These are phyloP conservation scores for Exserohilum rostratum DNA, from an alignment of 2,329 filamentous ascomycete species.

Conservation along the genomic window DNA sequence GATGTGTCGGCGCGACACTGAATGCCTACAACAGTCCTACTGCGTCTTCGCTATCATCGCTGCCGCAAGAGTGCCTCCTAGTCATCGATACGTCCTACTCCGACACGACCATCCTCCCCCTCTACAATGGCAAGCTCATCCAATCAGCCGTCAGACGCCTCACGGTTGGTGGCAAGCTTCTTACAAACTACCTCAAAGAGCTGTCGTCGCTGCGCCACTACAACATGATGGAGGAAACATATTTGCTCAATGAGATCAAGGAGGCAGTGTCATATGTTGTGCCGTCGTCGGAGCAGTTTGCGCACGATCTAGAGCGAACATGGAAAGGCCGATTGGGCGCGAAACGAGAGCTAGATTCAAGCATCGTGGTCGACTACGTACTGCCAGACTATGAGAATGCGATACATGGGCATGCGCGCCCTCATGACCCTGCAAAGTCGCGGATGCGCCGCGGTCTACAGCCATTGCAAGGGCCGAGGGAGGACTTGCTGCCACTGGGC, in stretches of 20 bases:
- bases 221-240: constrained; percentile 91
- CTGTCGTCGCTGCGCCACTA: constrained; percentile 89
- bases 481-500: constrained; percentile 83
- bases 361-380: constrained; percentile 86
- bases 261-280: constrained; percentile 86
- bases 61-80: constrained; percentile 80
- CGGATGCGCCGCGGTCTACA: constrained; percentile 57
- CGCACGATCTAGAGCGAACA: constrained; percentile 75
- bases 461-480: constrained; percentile 57
- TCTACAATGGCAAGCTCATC: constrained; percentile 79
- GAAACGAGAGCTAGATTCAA: constrained; percentile 60
- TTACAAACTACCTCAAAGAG: constrained; percentile 92
- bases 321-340: constrained; percentile 71
- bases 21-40: constrained; percentile 73
- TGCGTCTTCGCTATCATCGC: constrained; percentile 51
- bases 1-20: constrained; percentile 73
- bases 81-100: constrained; percentile 93
- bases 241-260: constrained; percentile 96
- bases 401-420: constrained; percentile 72
- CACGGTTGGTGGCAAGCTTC: constrained; percentile 87
- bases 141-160: constrained; percentile 83
- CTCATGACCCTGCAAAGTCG: constrained; percentile 74
- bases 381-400: constrained; percentile 76
- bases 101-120: constrained; percentile 85
- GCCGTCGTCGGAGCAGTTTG: constrained; percentile 66